phyloP scores from a whole-genome alignment of 116 monocot genomes.

The Phalaenopsis hybrid region DNA sequence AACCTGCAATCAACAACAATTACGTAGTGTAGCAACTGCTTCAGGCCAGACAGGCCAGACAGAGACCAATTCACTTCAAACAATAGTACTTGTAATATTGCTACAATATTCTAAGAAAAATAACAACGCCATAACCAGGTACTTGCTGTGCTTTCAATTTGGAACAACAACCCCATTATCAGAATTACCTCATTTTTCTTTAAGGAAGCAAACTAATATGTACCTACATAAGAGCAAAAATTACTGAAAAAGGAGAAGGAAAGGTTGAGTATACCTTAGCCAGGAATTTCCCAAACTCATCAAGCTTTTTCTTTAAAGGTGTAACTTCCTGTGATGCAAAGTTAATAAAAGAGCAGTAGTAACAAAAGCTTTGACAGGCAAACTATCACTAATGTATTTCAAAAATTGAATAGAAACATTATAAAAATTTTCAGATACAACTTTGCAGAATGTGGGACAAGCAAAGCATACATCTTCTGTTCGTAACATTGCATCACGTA shows the following conservation, averaged over 20 bases:
- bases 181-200: neutral
- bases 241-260: neutral
- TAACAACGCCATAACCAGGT: neutral
- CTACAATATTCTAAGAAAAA: neutral
- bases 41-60: neutral
- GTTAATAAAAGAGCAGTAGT: neutral
- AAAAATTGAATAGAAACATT: neutral
- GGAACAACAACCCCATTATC: neutral
- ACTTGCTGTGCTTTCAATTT: neutral
- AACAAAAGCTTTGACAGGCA: neutral
- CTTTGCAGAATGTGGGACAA: neutral
- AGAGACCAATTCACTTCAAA: neutral
- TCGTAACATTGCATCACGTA: conserved; percentile 96
- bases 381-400: neutral
- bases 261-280: conserved; percentile 59
- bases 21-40: neutral
- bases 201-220: neutral
- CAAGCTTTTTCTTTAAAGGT: conserved; percentile 98
- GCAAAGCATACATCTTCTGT: conserved; percentile 79
- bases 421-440: neutral
- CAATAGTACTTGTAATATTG: neutral
- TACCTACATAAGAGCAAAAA: neutral
- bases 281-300: conserved; percentile 97
- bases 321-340: conserved; percentile 72
- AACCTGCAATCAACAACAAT: neutral